Conservation (phyloP, 495 filamentous ascomycete species). For the Xylaria castorea region DNA sequence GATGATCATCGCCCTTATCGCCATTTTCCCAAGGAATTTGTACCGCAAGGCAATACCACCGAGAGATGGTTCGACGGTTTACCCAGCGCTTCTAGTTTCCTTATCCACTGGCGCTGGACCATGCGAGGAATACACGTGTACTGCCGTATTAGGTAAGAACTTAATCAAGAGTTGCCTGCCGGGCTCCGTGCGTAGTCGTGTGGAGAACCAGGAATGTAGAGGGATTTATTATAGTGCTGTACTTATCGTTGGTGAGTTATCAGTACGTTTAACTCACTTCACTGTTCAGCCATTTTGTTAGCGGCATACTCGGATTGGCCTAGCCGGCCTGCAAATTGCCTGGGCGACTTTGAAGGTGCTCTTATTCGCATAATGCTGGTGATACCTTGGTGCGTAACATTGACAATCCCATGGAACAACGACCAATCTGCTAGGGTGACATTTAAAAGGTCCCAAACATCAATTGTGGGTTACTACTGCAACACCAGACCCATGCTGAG, state of each 20-base stretch:
- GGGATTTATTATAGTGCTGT: neutral
- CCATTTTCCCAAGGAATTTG: neutral
- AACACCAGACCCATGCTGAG: slow-evolving; percentile 19
- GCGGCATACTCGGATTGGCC: neutral
- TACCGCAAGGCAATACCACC: neutral
- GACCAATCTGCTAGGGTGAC: slow-evolving; percentile 16
- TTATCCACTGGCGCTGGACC: neutral
- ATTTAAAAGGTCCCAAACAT: slow-evolving; percentile 30
- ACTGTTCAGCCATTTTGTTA: neutral
- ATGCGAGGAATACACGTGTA: slow-evolving; percentile 13
- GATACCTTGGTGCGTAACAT: neutral
- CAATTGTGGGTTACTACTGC: slow-evolving; percentile 16
- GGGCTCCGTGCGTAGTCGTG: slow-evolving; percentile 1
- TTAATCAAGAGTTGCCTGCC: slow-evolving; percentile 23
- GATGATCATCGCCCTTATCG: neutral
- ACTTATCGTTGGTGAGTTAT: neutral
- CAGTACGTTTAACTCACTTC: neutral
- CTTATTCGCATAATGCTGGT: neutral
- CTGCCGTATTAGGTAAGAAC: slow-evolving; percentile 29
- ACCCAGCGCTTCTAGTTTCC: neutral
- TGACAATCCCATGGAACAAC: neutral
- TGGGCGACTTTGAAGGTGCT: neutral
- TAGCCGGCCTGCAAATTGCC: neutral
- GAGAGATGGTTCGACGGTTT: neutral
- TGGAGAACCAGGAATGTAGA: neutral